Evolutionary conservation across 768 basidiomycete genomes (phyloP), one percentile per base, ranked within the genome.

Genomic region (Tubosaeta sp.): DNA sequence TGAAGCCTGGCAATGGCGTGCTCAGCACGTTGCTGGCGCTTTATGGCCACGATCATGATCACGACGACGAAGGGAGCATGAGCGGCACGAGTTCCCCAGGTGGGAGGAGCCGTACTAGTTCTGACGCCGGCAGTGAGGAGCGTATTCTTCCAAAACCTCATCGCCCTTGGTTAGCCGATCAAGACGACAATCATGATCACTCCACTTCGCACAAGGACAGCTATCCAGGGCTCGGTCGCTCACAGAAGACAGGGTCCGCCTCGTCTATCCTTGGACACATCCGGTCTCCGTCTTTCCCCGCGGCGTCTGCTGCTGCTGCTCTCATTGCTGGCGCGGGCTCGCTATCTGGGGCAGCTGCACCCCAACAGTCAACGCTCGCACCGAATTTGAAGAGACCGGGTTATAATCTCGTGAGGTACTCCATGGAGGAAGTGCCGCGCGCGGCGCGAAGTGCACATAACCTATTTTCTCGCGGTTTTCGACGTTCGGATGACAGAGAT

Each of bases 281-380:
- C 31, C 58, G 51, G 16, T 13, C 54, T 6, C 53, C 64, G 5
- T 57, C 65, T 11, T 47, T 62, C n/a, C 65, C 67, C 11, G 43
- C 52, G 5, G 51, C 61, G 0, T 32, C 60, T 19, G 50, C 60
- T 14, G 50, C 58, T 53, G 88, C 85, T 1, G 78, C 86, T 5
- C 76, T 92, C 33, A 82, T 93, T 19, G 80, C 85, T 7, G 82
- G 83, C 51, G 83, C 87, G 0, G 83, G 81, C 3, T 81, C 83
- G 44, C 68, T 91, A 8, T 71, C 77, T 2, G 87, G 85, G 16
- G 77, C 77, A 3, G 80, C 82, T 7, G 78, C 83, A 0, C 86
- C 86, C 0, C 57, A 60, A 10, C 68, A 74, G 41, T 69, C 59
- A 46, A 71, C 71, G 26, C 74, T 75, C 59, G 82, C 73, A 7